Evolutionary conservation across 2,329 filamentous ascomycete species (phyloP).

Genomic region (Phyllosticta citrichinensis): DNA sequence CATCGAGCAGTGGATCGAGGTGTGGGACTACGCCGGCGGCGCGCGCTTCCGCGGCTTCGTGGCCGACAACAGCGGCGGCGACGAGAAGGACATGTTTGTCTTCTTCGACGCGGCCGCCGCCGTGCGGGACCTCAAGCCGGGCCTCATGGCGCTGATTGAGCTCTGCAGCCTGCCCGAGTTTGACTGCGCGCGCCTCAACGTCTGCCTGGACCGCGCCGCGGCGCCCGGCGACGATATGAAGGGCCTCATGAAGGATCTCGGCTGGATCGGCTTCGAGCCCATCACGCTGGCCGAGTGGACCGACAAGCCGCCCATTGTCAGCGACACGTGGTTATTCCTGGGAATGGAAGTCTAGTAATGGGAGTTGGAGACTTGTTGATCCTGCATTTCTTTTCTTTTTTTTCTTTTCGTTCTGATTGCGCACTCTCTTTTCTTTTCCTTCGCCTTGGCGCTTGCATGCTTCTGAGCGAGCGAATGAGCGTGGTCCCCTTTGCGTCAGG

Average conservation of each 20-base stretch:
- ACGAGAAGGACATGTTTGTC: slow-evolving; percentile 69
- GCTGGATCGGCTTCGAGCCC: slow-evolving; percentile 88
- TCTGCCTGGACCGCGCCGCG: slow-evolving; percentile 62
- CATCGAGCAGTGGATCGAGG: slow-evolving; percentile 59
- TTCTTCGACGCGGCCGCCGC: slow-evolving; percentile 73
- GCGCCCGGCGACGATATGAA: slow-evolving; percentile 51
- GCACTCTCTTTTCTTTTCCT: neutral
- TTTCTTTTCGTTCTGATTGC: neutral
- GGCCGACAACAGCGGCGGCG: slow-evolving; percentile 53
- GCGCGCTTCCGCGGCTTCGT: slow-evolving; percentile 81
- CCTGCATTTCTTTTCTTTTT: neutral
- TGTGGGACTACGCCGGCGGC: slow-evolving; percentile 79
- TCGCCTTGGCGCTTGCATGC: neutral
- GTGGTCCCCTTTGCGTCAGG: too few species aligned
- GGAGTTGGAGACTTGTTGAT: neutral
- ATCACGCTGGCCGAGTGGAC: slow-evolving; percentile 71
- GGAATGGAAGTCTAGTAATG: slow-evolving; percentile 65
- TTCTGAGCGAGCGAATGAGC: neutral
- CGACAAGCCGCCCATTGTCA: slow-evolving; percentile 52
- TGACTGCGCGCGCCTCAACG: slow-evolving; percentile 65
- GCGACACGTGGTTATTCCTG: slow-evolving; percentile 75
- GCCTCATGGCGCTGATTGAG: slow-evolving; percentile 83
- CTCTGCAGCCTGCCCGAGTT: slow-evolving; percentile 64
- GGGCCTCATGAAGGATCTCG: slow-evolving; percentile 67
- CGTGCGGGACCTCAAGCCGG: slow-evolving; percentile 72